Conservation (phyloP, 2,329 filamentous ascomycete species). For the Diaporthe helianthi region DNA sequence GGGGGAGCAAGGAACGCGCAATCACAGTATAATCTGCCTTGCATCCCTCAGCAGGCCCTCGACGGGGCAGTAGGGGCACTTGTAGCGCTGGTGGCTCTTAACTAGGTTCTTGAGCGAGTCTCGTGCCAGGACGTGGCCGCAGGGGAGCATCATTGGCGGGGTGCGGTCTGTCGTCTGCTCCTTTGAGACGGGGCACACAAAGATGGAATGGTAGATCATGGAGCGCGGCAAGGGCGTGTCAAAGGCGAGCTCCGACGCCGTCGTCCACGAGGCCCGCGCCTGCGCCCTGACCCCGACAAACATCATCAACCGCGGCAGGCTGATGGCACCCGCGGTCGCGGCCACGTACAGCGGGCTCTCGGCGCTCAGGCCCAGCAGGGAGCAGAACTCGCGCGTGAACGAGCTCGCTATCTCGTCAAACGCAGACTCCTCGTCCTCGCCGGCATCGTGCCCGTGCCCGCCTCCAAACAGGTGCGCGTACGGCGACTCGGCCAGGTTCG, state of each 20-base stretch:
- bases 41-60: slow-evolving; percentile 83
- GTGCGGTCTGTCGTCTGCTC: slow-evolving; percentile 94
- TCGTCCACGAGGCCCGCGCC: slow-evolving; percentile 94
- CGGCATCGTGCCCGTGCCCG: slow-evolving; percentile 45
- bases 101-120: slow-evolving; percentile 82
- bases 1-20: too few species aligned
- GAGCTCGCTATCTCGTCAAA: slow-evolving; percentile 87
- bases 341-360: slow-evolving; percentile 94
- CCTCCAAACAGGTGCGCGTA: slow-evolving; percentile 78
- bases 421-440: background rate
- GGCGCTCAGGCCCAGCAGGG: slow-evolving; percentile 84
- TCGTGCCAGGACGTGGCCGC: slow-evolving; percentile 89
- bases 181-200: slow-evolving; percentile 96
- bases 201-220: slow-evolving; percentile 90
- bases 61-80: slow-evolving; percentile 93
- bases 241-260: slow-evolving; percentile 86
- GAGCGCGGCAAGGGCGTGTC: slow-evolving; percentile 66
- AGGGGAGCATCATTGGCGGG: slow-evolving; percentile 95
- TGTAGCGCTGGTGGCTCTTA: slow-evolving; percentile 78
- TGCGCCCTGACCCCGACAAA: slow-evolving; percentile 86
- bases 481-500: slow-evolving; percentile 78
- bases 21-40: slow-evolving; percentile 70
- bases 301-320: slow-evolving; percentile 87
- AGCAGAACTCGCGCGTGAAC: slow-evolving; percentile 95
- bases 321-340: slow-evolving; percentile 89